Conservation (phyloP, 306 rosid genomes). For the Astragalus membranaceus region DNA sequence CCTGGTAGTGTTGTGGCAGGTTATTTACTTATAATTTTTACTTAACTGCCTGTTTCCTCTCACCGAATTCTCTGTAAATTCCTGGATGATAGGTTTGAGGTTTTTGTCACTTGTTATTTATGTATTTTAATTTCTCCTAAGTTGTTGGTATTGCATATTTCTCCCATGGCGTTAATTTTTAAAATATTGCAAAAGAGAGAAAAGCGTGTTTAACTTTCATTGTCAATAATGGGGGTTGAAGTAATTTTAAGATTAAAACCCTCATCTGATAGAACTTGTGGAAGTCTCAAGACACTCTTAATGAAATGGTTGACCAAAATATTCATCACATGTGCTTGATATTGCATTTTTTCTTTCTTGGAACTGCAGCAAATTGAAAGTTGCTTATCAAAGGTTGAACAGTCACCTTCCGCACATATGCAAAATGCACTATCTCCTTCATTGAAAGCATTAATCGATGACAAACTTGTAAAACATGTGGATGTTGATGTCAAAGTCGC, state of each 20-base stretch:
- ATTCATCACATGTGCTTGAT: constrained; percentile 9
- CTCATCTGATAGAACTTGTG: background rate
- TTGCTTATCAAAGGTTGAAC: constrained; percentile 61
- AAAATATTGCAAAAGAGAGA: background rate
- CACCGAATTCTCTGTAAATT: background rate
- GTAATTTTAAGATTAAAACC: background rate
- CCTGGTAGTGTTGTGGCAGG: background rate
- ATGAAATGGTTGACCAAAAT: background rate
- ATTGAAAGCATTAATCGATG: constrained; percentile 49
- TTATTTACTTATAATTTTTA: background rate
- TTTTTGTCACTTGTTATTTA: background rate
- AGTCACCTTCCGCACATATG: constrained; percentile 60
- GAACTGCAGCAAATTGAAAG: constrained; percentile 50
- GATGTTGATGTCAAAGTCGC: constrained; percentile 72
- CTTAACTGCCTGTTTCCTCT: background rate
- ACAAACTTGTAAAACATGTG: constrained; percentile 49
- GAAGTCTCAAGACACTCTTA: background rate
- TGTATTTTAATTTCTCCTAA: background rate
- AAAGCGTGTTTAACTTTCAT: background rate
- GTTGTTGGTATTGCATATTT: background rate
- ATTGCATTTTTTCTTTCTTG: constrained; percentile 1
- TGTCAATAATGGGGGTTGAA: background rate
- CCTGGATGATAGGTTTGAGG: background rate
- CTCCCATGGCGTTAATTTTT: background rate
- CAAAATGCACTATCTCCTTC: constrained; percentile 62